Evolutionary conservation across 177 flowering plant genomes (phyloP).

Genomic region (Vitis hybrid): DNA sequence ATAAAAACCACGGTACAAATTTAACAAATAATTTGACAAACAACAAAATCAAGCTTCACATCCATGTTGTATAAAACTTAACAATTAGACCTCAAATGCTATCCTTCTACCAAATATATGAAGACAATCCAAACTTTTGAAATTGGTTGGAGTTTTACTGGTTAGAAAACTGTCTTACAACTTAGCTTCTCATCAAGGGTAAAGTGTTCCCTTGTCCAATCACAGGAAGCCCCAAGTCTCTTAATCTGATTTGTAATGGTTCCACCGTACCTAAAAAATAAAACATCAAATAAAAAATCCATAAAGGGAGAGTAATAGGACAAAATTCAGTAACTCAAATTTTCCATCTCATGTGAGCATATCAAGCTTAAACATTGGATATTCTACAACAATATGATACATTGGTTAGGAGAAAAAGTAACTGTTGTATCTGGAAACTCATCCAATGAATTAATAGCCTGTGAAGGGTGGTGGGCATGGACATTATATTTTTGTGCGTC

Average conservation of each 20-base stretch:
- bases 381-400: no score
- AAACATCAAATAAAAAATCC: background rate
- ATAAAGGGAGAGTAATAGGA: background rate
- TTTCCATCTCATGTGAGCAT: no score
- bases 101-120: background rate
- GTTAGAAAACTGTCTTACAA: conserved; percentile 71
- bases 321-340: no score
- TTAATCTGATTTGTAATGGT: conserved; percentile 86
- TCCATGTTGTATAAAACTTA: background rate
- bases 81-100: background rate
- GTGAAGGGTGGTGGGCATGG: no score
- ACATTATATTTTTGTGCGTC: no score
- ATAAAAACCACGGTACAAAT: background rate
- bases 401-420: no score
- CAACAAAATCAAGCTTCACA: background rate
- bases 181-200: conserved; percentile 98
- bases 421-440: no score
- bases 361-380: no score
- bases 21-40: background rate
- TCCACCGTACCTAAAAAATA: conserved; percentile 78
- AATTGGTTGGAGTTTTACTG: conserved; percentile 3
- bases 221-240: conserved; percentile 98
- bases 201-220: conserved; percentile 90
- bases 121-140: background rate
- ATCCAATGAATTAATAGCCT: no score